Evolutionary conservation across 352 stramenopile species (phyloP), one percentile per base, ranked within the genome.

Genomic region (Phytopythium vexans): DNA sequence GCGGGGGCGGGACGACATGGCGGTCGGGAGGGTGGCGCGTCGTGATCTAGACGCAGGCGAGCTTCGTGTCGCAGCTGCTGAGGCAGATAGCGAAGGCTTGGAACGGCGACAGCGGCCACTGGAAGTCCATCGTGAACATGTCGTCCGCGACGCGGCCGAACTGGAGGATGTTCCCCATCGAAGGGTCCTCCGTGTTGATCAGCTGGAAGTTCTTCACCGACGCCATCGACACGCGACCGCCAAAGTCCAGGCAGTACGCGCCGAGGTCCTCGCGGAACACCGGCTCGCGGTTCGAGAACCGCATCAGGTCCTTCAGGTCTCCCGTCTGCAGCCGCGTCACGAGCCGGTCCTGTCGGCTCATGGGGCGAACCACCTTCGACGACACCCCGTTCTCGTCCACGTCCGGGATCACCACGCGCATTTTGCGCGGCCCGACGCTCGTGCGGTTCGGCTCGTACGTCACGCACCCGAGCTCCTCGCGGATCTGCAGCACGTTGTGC

Each of bases 141-240:
- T 96, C 83, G 62, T 94, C 80, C 40, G 95, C 81, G 32, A 96
- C 85, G 54, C 86, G 85, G 14, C 85, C 84, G 59, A 96, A 96
- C 64, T 95, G 87, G 9, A 96, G 62, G 21, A 95, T 87, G 52
- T 93, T 92, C 49, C 81, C 80, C 82, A 92, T 92, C 3, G 77
- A 88, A 15, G 83, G 79, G 50, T 92, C 83, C 41, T 93, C 78
- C 12, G 77, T 74, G 54, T 86, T 88, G 53, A 94, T 89, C 11
- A 96, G 64, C 72, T 95, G 85, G 61, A 96, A 93, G 59, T 96
- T 95, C 60, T 95, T 95, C n/a, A 92, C 84, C 36, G 80, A 92
- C 11, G 84, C 78, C 21, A 79, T 74, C 0, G 84, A 76, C 8
- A 90, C 82, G 36, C 82, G 79, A 31, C 79, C 79, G 48, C 80